Percentiles rank a stretch among this genome's conserved stretches.
These are phyloP conservation scores for Exophiala sideris DNA, from an alignment of 2,329 filamentous ascomycete genomes.

Conservation along the genomic window DNA sequence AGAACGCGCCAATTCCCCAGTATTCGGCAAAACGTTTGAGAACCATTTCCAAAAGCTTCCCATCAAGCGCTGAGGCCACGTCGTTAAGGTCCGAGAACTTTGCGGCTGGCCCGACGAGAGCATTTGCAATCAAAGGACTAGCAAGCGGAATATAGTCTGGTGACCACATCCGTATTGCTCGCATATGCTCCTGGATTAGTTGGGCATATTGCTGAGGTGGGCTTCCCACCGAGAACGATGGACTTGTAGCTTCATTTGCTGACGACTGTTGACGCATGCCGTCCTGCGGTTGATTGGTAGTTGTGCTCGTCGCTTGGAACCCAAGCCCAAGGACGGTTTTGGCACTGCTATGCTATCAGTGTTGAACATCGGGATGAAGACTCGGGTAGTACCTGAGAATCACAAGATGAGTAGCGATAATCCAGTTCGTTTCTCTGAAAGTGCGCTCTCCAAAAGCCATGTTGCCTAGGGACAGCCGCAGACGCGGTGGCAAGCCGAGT, in stretches of 20 bases:
- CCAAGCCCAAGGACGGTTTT: neutral
- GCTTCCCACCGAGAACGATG: neutral
- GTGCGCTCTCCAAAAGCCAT: neutral
- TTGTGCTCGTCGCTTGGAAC: neutral
- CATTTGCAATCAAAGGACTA: neutral
- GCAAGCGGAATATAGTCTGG: neutral
- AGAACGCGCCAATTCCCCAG: neutral
- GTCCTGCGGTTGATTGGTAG: neutral
- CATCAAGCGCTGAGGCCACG: neutral
- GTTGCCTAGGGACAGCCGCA: neutral
- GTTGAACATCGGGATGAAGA: neutral
- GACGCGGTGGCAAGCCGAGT: neutral
- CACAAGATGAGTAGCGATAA: neutral
- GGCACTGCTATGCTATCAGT: neutral
- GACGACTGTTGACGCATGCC: neutral
- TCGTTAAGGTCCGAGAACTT: neutral
- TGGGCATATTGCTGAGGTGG: neutral
- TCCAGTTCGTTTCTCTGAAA: neutral
- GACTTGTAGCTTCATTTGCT: neutral
- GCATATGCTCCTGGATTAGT: neutral
- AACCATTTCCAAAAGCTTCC: neutral
- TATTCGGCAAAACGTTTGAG: neutral
- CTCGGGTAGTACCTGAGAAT: neutral
- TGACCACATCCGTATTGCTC: neutral
- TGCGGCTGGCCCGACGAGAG: neutral